Evolutionary conservation across 768 basidiomycete genomes (phyloP), one percentile per base, ranked within the genome.

Genomic region (Kwoniella sp.): DNA sequence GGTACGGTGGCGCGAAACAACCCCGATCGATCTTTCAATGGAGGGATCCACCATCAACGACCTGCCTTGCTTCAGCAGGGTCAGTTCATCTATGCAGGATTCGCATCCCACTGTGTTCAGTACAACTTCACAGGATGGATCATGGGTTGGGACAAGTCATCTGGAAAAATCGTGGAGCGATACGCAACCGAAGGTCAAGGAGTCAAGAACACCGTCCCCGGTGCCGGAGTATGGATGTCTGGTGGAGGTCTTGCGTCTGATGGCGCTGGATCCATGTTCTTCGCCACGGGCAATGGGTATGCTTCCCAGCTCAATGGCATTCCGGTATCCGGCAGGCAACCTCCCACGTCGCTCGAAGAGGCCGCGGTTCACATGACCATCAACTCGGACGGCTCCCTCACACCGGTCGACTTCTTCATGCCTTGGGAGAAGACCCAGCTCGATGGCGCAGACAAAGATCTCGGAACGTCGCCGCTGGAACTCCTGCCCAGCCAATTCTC

Each of bases 61-160:
- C 62, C 62, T 9, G 62, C 62, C 13, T 31, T 63, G 11, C 53
- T 63, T 1, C 62, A 63, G 17, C 55, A 55, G 29, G 62, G 62
- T 15, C 62, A 63, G 45, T 63, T 26, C 55, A 63, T 63, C 55
- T 63, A 63, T 25, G 62, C 62, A 20, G 62, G 62, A 15, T 63
- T 63, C 55, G 62, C 62, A 47, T 63, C 62, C 13, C 62, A 63
- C 22, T 63, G 62, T 34, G 62, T 63, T 3, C 62, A 63, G 45
- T 63, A 63, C 55, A 63, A 63, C 62, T 63, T 63, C 29, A 63
- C 62, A 22, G 62, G 62, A 37, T 63, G 62, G 62, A 63, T 63
- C 41, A 63, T 63, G 62, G 62, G 62, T 13, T 63, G 54, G 54
- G 62, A 63, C 55, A 63, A 63, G 29, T 38, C 41, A 8, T 30